Base-by-base conservation (phyloP, 345 rosid genomes). In the Gossypioides kirkii region DNA sequence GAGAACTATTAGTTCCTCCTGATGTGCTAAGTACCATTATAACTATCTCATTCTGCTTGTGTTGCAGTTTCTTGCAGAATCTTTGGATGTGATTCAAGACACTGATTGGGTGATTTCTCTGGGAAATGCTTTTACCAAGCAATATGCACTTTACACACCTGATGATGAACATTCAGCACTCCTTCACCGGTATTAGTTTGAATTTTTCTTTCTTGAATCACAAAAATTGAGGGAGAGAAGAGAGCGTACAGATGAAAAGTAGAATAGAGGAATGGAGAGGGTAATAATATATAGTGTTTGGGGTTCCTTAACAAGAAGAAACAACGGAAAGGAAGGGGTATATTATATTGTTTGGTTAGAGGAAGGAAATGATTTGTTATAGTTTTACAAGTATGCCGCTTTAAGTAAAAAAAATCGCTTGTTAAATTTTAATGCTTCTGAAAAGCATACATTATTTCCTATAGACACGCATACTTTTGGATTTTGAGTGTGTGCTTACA, bases 31-130 rank as follows among this genome's bases (percentile, higher is more conserved):
- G 13, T 58, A 32, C 46, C 43, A 13, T 69, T 9, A 55, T 56
- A 70, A 53, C 17, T 43, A 74, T 70, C 49, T 79, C 9, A 20
- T 71, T 59, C 73, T 63, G 80, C 41, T 71, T 63, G 54, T 70
- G 17, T 85, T 78, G 60, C 90, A 94, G 98, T 94, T 94, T 80
- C 89, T 94, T 80, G 87, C 95, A 52, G 98, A 94, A 88, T 89
- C 98, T 49, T 84, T 94, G 82, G 98, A 94, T 79, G 98, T 94
- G 80, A 89, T 89, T 76, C 92, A 94, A 80, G 97, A 89, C 79
- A 78, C 70, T 65, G 88, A 87, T 75, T 94, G 97, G 98, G 76
- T 88, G 75, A 83, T 88, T 73, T 90, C 97, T 75, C 91, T 94
- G 63, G 98, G 97, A 82, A 89, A 90, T 89, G 87, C 88, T 74